These are phyloP conservation scores for Elsinoe necatrix DNA, from an alignment of 2,329 filamentous ascomycete genomes.

Conservation along the genomic window DNA sequence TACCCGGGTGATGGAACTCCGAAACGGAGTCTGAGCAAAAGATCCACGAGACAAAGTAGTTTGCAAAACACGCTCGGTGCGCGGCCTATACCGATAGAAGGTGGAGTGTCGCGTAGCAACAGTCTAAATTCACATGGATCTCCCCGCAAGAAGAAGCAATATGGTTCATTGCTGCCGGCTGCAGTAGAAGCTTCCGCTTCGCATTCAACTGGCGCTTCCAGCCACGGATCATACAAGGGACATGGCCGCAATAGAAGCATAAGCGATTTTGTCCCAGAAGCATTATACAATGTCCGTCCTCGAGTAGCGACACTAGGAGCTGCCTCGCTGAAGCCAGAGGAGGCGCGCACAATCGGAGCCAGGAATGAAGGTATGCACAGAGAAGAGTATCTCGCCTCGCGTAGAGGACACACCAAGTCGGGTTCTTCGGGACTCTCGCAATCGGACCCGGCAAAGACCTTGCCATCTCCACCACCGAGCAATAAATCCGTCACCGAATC, in stretches of 20 bases:
- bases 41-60: conserved; percentile 10
- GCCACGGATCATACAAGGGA: conserved; percentile 21
- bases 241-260: conserved; percentile 72
- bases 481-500: conserved; percentile 51
- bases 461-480: conserved; percentile 74
- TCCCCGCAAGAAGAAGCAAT: conserved; percentile 40
- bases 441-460: conserved; percentile 22
- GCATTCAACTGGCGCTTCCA: conserved; percentile 16
- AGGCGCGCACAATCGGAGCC: conserved; percentile 6
- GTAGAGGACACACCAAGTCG: conserved; percentile 55
- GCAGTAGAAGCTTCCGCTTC: conserved; percentile 30
- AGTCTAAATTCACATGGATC: conserved; percentile 24
- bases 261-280: conserved; percentile 78
- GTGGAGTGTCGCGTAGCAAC: conserved; percentile 13
- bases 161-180: conserved; percentile 36
- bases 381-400: conserved; percentile 71
- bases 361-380: conserved; percentile 49
- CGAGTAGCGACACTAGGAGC: conserved; percentile 65
- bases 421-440: neutral
- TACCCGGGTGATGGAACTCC: conserved; percentile 23
- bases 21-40: conserved; percentile 11
- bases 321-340: conserved; percentile 2
- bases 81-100: conserved; percentile 12
- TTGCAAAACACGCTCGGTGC: conserved; percentile 5
- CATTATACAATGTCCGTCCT: conserved; percentile 55